A percentile compares a stretch with the other conserved stretches of the same genome.
Conservation (phyloP, 495 filamentous ascomycete genomes). For the Talaromyces proteolyticus region DNA sequence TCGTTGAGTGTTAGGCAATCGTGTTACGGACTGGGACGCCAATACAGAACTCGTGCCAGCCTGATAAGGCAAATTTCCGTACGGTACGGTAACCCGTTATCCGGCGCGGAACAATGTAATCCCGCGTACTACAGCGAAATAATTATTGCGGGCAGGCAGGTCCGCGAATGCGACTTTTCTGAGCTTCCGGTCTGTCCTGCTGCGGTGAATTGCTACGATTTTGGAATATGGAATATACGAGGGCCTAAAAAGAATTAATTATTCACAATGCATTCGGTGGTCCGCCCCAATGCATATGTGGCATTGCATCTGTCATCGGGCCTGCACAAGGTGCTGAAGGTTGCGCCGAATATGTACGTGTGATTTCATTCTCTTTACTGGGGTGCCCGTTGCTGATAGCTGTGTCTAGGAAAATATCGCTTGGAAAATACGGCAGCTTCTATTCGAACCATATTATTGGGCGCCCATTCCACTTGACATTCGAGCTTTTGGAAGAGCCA, state of each 20-base stretch:
- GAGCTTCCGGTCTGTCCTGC: not conserved
- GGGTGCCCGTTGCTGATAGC: too few relatives aligned
- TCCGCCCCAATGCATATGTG: constrained; percentile 60
- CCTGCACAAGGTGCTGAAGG: constrained; percentile 52
- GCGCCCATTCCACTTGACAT: constrained; percentile 85
- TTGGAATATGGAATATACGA: too few relatives aligned
- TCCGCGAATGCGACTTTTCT: not conserved
- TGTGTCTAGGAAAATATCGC: constrained; percentile 62
- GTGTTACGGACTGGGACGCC: not conserved
- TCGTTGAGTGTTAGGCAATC: not conserved
- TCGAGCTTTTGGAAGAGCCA: constrained; percentile 70
- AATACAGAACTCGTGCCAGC: not conserved
- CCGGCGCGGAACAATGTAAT: not conserved
- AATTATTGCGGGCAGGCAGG: too few relatives aligned
- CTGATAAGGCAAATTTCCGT: not conserved
- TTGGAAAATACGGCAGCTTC: constrained; percentile 89
- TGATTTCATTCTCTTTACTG: too few relatives aligned
- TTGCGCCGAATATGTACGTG: constrained; percentile 75
- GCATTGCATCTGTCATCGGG: constrained; percentile 65
- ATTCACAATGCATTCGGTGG: constrained; percentile 38
- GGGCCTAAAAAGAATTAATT: too few relatives aligned
- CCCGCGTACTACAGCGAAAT: too few relatives aligned
- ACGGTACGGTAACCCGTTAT: not conserved
- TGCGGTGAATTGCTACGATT: not conserved
- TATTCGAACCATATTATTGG: constrained; percentile 79